phyloP scores from a whole-genome alignment of 176 grass and related monocot genomes.

The Chrysopogon serrulatus region DNA sequence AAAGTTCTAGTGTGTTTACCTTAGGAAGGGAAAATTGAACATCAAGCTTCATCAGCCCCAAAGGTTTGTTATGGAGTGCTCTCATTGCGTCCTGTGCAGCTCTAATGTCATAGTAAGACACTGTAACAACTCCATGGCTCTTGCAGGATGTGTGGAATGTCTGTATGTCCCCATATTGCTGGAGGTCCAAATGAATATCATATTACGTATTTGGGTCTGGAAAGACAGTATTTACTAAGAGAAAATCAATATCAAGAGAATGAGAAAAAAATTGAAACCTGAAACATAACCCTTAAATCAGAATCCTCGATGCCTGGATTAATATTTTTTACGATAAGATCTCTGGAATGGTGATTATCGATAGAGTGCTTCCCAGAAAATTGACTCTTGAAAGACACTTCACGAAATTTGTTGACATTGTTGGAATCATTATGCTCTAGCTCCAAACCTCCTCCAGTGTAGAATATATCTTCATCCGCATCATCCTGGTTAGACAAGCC shows the following conservation, averaged over 20 bases:
- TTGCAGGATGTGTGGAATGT: conserved; percentile 56
- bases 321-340: conserved; percentile 64
- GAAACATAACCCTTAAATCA: conserved; percentile 49
- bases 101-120: conserved; percentile 73
- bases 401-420: conserved; percentile 20
- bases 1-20: conserved; percentile 33
- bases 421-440: conserved; percentile 52
- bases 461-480: conserved; percentile 78
- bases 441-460: conserved; percentile 69
- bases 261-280: conserved; percentile 27
- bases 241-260: not conserved
- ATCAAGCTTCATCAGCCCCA: conserved; percentile 50
- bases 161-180: conserved; percentile 72
- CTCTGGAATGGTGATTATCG: conserved; percentile 44
- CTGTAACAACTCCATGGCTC: conserved; percentile 49
- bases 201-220: not conserved
- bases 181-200: conserved; percentile 5
- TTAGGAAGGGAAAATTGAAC: conserved; percentile 61
- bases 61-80: conserved; percentile 48
- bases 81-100: conserved; percentile 46
- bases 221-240: not conserved
- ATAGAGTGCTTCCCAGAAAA: conserved; percentile 39
- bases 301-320: conserved; percentile 44
- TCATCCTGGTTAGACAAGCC: conserved; percentile 45
- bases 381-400: conserved; percentile 30